phyloP scores from a whole-genome alignment of 805 yeast genomes.

The Saccharomyces jurei region DNA sequence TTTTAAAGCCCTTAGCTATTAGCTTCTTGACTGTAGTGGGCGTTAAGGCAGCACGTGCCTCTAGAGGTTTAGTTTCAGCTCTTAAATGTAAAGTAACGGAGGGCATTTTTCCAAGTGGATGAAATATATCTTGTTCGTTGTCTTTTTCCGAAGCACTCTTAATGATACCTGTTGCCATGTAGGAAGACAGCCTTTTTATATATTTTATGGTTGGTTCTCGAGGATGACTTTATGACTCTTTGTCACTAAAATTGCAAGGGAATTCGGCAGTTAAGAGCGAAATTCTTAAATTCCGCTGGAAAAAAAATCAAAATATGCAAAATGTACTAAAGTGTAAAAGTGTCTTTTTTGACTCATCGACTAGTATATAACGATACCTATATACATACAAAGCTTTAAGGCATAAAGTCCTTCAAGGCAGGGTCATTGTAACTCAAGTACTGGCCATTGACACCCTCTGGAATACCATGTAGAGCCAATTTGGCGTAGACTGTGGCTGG shows the following conservation, averaged over 20 bases:
- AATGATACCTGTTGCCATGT: background rate
- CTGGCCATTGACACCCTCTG: conserved; percentile 51
- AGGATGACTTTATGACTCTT: background rate
- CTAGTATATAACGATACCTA: conserved; percentile 1
- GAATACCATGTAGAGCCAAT: conserved; percentile 54
- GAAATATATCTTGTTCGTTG: background rate
- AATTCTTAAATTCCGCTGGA: conserved; percentile 4
- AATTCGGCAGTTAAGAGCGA: background rate
- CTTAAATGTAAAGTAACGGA: conserved; percentile 75
- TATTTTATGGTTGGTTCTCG: background rate
- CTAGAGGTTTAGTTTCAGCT: conserved; percentile 95
- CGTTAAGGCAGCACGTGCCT: conserved; percentile 94
- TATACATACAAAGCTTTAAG: background rate
- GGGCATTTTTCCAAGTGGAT: background rate
- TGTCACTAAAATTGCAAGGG: conserved; percentile 1
- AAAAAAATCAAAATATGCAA: background rate
- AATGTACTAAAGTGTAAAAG: background rate
- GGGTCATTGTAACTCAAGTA: conserved; percentile 55
- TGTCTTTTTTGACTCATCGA: background rate
- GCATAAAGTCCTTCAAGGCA: conserved; percentile 5
- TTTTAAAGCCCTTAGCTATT: conserved; percentile 78
- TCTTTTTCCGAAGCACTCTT: background rate
- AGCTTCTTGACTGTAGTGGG: conserved; percentile 83
- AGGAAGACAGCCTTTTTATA: background rate
- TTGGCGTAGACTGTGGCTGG: conserved; percentile 69